Evolutionary conservation across 192 early-diverging fungal genomes (phyloP).

Genomic region (Coemansia sp.): DNA sequence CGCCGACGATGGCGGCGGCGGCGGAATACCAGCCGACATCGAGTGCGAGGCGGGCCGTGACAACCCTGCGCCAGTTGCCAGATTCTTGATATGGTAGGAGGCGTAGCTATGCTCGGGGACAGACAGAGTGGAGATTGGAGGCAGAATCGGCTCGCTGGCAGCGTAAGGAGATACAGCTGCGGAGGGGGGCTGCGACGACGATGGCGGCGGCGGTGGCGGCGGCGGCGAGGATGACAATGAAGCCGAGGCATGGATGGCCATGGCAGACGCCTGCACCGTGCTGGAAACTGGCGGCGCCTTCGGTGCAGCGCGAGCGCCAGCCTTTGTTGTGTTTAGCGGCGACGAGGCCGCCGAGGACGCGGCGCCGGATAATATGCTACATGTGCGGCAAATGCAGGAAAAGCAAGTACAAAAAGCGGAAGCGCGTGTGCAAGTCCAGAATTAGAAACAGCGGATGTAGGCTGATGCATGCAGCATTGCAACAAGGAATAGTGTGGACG

Average conservation of each 20-base stretch:
- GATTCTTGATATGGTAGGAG: neutral
- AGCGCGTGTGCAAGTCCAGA: neutral
- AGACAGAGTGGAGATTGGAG: conserved; percentile 32
- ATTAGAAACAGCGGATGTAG: conserved; percentile 1
- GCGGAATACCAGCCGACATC: conserved; percentile 3
- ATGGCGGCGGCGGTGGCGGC: neutral
- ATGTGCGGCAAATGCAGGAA: conserved; percentile 5
- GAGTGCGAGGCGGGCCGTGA: conserved; percentile 1
- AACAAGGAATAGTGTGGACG: neutral
- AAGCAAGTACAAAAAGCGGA: conserved; percentile 7
- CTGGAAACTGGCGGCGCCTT: neutral
- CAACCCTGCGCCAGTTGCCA: neutral
- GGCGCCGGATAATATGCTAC: conserved; percentile 47
- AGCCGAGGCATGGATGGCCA: neutral
- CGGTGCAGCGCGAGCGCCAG: conserved; percentile 10
- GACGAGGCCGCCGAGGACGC: conserved; percentile 10
- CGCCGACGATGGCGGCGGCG: conserved; percentile 11
- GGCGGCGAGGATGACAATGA: neutral
- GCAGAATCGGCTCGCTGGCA: conserved; percentile 13
- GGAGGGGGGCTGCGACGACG: neutral
- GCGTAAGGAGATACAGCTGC: neutral
- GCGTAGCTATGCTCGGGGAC: neutral
- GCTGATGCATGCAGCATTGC: neutral
- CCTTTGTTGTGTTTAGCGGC: conserved; percentile 3
- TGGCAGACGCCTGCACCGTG: neutral